These are phyloP conservation scores for Cordyceps fumosorosea DNA, from an alignment of 2,329 filamentous ascomycete species.

Conservation along the genomic window DNA sequence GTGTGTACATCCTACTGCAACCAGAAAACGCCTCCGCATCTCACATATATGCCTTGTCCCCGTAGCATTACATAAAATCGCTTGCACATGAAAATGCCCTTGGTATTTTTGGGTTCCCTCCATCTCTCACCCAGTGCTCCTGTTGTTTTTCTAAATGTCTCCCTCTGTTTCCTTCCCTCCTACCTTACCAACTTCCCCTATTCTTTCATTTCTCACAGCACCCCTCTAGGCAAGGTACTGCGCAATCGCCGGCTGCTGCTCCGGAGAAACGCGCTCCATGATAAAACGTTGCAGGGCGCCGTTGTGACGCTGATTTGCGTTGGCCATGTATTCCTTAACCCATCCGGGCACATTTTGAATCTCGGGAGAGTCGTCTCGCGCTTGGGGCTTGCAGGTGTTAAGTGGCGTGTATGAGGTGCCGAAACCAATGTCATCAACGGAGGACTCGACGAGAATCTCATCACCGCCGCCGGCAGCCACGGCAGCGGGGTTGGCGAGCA, in stretches of 20 bases:
- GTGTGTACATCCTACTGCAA: not conserved
- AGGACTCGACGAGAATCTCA: slow-evolving; percentile 76
- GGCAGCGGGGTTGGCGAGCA: slow-evolving; percentile 79
- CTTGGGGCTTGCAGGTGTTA: slow-evolving; percentile 75
- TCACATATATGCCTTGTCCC: not conserved
- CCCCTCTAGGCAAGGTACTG: slow-evolving; percentile 40
- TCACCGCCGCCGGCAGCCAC: slow-evolving; percentile 59
- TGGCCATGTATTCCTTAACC: slow-evolving; percentile 72
- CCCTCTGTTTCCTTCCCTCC: not conserved
- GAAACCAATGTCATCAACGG: slow-evolving; percentile 92
- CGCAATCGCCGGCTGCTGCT: slow-evolving; percentile 48
- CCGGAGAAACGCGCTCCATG: slow-evolving; percentile 59
- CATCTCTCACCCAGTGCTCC: not conserved
- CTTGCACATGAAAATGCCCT: slow-evolving; percentile 7
- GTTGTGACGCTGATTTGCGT: slow-evolving; percentile 65
- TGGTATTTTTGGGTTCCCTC: not conserved
- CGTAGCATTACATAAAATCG: not conserved
- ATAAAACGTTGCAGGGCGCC: slow-evolving; percentile 68
- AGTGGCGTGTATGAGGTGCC: slow-evolving; percentile 90
- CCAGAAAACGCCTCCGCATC: not conserved
- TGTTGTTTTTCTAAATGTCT: slow-evolving; percentile 3
- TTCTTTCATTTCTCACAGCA: not conserved
- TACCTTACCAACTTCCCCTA: not conserved
- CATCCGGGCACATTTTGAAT: slow-evolving; percentile 76
- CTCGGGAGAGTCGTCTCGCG: slow-evolving; percentile 78